phyloP scores from a whole-genome alignment of 169 alveolate species.

The Eimeria sp. region DNA sequence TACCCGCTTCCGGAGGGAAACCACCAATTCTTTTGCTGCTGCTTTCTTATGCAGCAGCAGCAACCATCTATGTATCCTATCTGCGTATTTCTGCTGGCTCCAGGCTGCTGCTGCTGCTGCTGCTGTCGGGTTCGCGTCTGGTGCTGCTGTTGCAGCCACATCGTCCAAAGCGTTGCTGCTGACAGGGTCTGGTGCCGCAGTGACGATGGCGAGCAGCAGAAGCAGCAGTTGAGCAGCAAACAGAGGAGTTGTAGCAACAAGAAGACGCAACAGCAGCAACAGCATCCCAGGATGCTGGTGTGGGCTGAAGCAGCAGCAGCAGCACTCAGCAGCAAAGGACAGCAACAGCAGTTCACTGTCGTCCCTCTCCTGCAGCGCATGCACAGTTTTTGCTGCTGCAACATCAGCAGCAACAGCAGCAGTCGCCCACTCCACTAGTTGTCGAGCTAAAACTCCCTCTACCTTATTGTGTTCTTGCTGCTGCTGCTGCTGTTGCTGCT shows the following conservation, averaged over 20 bases:
- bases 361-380: slow-evolving; percentile 34
- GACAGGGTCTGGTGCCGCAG: slow-evolving; percentile 31
- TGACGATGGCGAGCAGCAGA: slow-evolving; percentile 48
- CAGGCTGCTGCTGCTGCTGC: slow-evolving; percentile 33
- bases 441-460: not conserved
- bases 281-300: slow-evolving; percentile 16
- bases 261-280: not conserved
- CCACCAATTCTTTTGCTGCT: slow-evolving; percentile 11
- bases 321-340: slow-evolving; percentile 30
- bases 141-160: slow-evolving; percentile 13
- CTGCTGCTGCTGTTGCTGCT: slow-evolving; percentile 16
- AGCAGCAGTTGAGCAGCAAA: not conserved
- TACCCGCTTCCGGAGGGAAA: not conserved
- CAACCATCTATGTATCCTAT: not conserved
- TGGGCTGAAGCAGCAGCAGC: slow-evolving; percentile 44
- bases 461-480: not conserved
- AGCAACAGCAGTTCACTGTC: slow-evolving; percentile 16
- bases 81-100: slow-evolving; percentile 4
- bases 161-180: not conserved
- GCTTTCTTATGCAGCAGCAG: slow-evolving; percentile 5
- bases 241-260: not conserved
- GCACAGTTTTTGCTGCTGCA: slow-evolving; percentile 22
- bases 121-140: not conserved
- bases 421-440: not conserved
- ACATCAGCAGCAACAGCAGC: slow-evolving; percentile 19